Percentiles rank a stretch among this genome's conserved stretches.
Evolutionary conservation across 2,329 filamentous ascomycete species (phyloP).

Genomic region (Trichoderma breve): DNA sequence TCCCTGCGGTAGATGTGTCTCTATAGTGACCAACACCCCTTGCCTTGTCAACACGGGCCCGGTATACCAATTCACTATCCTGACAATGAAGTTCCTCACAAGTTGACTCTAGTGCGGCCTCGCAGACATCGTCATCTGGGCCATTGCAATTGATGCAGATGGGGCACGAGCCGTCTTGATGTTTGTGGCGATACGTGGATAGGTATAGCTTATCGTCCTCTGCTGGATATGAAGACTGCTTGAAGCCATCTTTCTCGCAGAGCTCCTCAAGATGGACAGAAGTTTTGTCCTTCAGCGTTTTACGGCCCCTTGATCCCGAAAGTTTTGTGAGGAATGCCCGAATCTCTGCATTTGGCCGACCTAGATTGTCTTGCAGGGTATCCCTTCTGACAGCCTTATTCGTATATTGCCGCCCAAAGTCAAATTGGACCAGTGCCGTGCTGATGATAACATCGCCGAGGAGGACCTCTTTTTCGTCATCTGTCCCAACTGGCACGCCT

Average conservation of each 20-base stretch:
- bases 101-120: neutral
- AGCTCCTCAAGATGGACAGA: neutral
- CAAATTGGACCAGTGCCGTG: conserved; percentile 30
- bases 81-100: neutral
- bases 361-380: conserved; percentile 24
- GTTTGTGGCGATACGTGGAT: neutral
- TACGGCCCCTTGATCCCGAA: conserved; percentile 5
- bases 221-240: neutral
- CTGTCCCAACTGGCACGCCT: conserved; percentile 21
- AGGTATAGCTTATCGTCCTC: neutral
- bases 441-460: conserved; percentile 32
- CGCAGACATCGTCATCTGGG: neutral
- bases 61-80: neutral
- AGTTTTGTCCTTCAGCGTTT: neutral
- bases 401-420: conserved; percentile 29
- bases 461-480: conserved; percentile 22
- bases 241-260: neutral
- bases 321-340: conserved; percentile 28
- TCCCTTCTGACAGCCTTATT: conserved; percentile 26
- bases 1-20: neutral
- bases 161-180: neutral
- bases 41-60: neutral
- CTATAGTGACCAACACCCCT: neutral
- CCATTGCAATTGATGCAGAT: neutral
- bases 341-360: conserved; percentile 26